phyloP scores from a whole-genome alignment of 2,329 filamentous ascomycete genomes.

The Colletotrichum orchidophilum region DNA sequence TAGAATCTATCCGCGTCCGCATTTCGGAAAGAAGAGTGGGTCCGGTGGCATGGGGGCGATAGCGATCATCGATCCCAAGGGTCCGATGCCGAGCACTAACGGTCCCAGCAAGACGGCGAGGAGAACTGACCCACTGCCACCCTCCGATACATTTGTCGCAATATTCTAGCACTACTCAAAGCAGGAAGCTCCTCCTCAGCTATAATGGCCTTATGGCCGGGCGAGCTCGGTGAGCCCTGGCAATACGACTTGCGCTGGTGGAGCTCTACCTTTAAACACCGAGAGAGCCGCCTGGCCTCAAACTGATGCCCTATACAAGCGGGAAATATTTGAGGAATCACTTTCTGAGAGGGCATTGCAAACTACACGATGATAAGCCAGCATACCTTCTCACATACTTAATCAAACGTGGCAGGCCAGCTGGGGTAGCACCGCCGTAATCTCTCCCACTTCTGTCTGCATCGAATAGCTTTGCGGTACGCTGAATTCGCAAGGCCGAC shows the following conservation, averaged over 20 bases:
- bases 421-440: neutral
- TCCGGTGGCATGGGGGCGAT: neutral
- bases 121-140: neutral
- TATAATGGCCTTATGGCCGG: too few species aligned
- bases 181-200: neutral
- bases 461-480: slow-evolving; percentile 4
- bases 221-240: too few species aligned
- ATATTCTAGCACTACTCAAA: slow-evolving; percentile 15
- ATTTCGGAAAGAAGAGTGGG: slow-evolving; percentile 2
- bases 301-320: neutral
- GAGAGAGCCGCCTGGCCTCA: neutral
- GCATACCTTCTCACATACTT: neutral
- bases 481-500: slow-evolving; percentile 9
- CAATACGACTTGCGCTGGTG: too few species aligned
- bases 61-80: slow-evolving; percentile 22
- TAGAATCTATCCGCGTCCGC: slow-evolving; percentile 32
- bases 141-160: neutral
- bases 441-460: neutral
- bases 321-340: neutral
- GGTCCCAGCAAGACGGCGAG: neutral
- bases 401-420: neutral
- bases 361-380: neutral
- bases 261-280: neutral
- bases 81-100: slow-evolving; percentile 2
- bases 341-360: neutral